Conservation (phyloP, 2,329 filamentous ascomycete genomes). For the Cyphellophora attinorum region DNA sequence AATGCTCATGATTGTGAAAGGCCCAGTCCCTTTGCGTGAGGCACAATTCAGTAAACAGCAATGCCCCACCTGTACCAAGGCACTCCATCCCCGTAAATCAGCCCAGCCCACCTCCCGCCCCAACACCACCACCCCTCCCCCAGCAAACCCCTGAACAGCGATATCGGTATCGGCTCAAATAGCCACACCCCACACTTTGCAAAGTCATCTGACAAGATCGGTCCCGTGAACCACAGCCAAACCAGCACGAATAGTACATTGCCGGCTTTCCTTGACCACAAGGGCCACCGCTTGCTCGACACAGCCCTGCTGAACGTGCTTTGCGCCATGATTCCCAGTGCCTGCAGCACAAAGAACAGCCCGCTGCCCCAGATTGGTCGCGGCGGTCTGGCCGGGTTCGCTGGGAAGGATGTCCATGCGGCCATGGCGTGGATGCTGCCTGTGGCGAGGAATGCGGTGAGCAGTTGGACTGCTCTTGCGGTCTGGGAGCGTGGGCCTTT, state of each 20-base stretch:
- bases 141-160: constrained; percentile 54
- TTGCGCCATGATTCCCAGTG: constrained; percentile 56
- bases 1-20: no score
- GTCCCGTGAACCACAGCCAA: constrained; percentile 62
- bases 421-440: constrained; percentile 63
- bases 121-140: constrained; percentile 62
- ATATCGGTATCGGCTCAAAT: constrained; percentile 72
- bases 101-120: constrained; percentile 34
- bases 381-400: constrained; percentile 34
- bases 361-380: constrained; percentile 43
- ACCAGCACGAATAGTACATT: constrained; percentile 54
- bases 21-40: constrained; percentile 1
- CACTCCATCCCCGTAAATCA: constrained; percentile 44
- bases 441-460: constrained; percentile 55
- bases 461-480: constrained; percentile 31
- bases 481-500: constrained; percentile 8
- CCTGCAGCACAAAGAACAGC: constrained; percentile 65
- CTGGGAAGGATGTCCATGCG: constrained; percentile 55
- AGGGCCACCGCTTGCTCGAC: constrained; percentile 33
- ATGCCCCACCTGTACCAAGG: constrained; percentile 54
- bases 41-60: constrained; percentile 1
- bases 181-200: constrained; percentile 66
- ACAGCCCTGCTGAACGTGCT: constrained; percentile 26
- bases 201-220: constrained; percentile 66
- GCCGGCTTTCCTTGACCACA: constrained; percentile 34